Base-by-base conservation (phyloP, 768 basidiomycete genomes). In the Kwoniella newhampshirensis region DNA sequence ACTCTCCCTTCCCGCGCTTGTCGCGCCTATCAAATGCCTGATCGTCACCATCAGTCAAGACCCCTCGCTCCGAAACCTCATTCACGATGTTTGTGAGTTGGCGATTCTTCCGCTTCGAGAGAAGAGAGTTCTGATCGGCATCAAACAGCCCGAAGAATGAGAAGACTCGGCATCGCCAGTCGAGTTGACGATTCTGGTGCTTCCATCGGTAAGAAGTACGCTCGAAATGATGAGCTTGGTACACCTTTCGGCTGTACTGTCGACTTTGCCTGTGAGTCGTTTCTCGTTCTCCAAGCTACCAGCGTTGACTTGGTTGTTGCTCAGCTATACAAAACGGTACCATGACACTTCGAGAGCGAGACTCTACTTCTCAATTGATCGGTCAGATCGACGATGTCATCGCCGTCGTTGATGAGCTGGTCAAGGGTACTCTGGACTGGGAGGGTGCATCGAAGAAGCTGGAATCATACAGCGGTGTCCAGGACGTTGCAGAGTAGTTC, bases 161-260 rank as follows among this genome's bases (percentile, higher is more conserved):
- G 96, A 64, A 82, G 82, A 71, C 87, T 87, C 7, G 94, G 96
- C 59, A 83, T 98, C 51, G 90, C 91, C 73, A 87, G 89, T 45
- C 84, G 92, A 49, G 93, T 98, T 2, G 96, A 98, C 75, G 94
- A 98, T 74, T 98, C 93, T 21, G 89, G 87, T 67, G 86, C 88
- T 30, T 87, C 90, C 7, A 98, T 98, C 71, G 96, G 96, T 39
- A 93, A 89, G 79, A 91, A 94, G 13, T 98, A 98, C 78, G 86
- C 96, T 12, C 85, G 96, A 57, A 99, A 98, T 78, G 96, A 99
- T 78, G 96, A 98, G 79, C 83, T 99, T 42, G 96, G 96, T 62
- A 98, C 96, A 27, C 96, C 96, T 1, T 99, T 87, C 77, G 96
- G 94, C 47, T 82, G 94, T 56, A 99, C 96, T 1, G 82, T 98